Evolutionary conservation across 2,329 filamentous ascomycete genomes (phyloP).

Genomic region (Fusarium sp.): DNA sequence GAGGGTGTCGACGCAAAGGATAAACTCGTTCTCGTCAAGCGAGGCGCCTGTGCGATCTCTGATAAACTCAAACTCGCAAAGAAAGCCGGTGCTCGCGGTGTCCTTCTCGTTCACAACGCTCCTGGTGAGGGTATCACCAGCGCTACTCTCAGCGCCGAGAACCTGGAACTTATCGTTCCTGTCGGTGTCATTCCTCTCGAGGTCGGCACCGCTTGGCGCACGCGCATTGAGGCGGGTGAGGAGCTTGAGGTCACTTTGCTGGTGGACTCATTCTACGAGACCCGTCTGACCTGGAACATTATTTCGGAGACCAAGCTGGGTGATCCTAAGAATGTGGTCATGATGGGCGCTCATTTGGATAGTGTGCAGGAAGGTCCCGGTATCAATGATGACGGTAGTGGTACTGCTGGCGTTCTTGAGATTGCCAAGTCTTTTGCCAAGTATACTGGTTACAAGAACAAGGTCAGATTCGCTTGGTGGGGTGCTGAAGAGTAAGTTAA

Average conservation of each 20-base stretch:
- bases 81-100: conserved; percentile 55
- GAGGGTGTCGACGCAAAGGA: conserved; percentile 56
- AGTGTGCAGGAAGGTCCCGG: conserved; percentile 54
- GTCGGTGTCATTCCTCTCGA: conserved; percentile 52
- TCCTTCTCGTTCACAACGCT: conserved; percentile 71
- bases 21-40: conserved; percentile 59
- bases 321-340: conserved; percentile 55
- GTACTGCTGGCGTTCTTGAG: conserved; percentile 53
- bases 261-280: conserved; percentile 53
- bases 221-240: conserved; percentile 50
- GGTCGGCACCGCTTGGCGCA: conserved; percentile 51
- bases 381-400: conserved; percentile 56
- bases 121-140: conserved; percentile 56
- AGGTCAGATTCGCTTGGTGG: conserved; percentile 58
- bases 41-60: conserved; percentile 56
- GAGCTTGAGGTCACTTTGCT: conserved; percentile 50
- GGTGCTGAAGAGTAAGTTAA: conserved; percentile 54
- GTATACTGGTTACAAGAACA: conserved; percentile 55
- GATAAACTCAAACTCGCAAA: conserved; percentile 59
- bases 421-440: conserved; percentile 52
- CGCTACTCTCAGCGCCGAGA: conserved; percentile 64
- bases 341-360: conserved; percentile 57
- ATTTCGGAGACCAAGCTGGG: conserved; percentile 57
- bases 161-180: conserved; percentile 51
- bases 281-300: conserved; percentile 54